Percentiles rank a stretch among this genome's conserved stretches.
Conservation (phyloP, 2,329 filamentous ascomycete species). For the Tolypocladium cylindrosporum region DNA sequence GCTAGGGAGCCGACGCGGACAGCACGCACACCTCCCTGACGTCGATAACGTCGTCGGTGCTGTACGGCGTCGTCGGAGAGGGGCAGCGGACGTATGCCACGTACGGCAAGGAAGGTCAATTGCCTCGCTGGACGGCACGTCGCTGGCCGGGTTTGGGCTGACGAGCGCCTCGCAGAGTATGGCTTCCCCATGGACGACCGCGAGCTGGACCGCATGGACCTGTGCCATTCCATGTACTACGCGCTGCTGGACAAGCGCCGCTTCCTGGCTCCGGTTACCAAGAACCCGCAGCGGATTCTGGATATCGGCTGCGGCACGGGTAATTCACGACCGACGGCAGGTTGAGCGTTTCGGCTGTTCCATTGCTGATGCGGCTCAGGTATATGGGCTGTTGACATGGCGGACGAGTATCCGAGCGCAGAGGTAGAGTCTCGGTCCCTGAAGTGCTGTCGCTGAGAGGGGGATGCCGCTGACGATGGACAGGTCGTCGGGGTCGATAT, state of each 20-base stretch:
- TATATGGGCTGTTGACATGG: conserved; percentile 26
- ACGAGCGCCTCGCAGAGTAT: conserved; percentile 18
- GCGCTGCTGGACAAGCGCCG: conserved; percentile 14
- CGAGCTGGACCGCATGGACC: conserved; percentile 27
- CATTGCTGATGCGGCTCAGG: conserved; percentile 6
- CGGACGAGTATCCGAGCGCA: conserved; percentile 20
- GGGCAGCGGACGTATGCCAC: conserved; percentile 20
- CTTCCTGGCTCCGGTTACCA: conserved; percentile 12
- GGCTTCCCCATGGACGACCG: conserved; percentile 28
- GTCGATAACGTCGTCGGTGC: conserved; percentile 17
- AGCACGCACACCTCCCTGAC: conserved; percentile 14
- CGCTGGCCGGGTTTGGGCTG: not conserved
- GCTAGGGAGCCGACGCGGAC: conserved; percentile 8
- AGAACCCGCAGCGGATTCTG: conserved; percentile 15
- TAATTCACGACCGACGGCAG: not conserved
- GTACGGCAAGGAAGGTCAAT: conserved; percentile 21
- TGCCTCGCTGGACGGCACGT: not conserved
- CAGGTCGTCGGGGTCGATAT: conserved; percentile 16
- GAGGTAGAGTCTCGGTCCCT: conserved; percentile 4
- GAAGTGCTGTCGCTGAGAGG: not conserved
- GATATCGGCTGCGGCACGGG: conserved; percentile 16
- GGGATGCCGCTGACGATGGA: not conserved
- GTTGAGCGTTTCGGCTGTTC: not conserved
- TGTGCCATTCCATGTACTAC: conserved; percentile 24
- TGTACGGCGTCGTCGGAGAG: conserved; percentile 15